phyloP scores from a whole-genome alignment of 2,329 filamentous ascomycete genomes.

The Helotiales sp. region DNA sequence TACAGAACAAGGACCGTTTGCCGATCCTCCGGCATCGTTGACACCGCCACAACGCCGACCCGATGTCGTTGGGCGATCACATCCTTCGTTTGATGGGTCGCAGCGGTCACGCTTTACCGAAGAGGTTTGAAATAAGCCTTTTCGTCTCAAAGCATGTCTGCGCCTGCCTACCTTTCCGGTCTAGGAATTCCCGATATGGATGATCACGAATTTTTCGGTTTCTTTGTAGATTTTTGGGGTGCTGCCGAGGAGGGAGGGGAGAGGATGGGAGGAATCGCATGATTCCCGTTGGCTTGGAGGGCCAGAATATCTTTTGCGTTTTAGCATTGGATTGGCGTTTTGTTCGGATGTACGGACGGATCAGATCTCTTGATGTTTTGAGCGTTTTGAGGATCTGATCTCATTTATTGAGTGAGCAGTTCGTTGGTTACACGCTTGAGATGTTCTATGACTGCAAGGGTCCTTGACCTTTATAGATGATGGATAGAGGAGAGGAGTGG shows the following conservation, averaged over 20 bases:
- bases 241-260: slow-evolving; percentile 13
- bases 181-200: slow-evolving; percentile 25
- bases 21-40: slow-evolving; percentile 24
- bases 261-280: neutral
- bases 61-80: slow-evolving; percentile 48
- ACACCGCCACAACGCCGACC: slow-evolving; percentile 34
- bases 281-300: slow-evolving; percentile 24
- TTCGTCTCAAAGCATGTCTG: slow-evolving; percentile 28
- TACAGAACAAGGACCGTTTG: slow-evolving; percentile 58
- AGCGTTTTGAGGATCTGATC: slow-evolving; percentile 30
- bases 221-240: slow-evolving; percentile 30
- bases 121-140: slow-evolving; percentile 46
- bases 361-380: slow-evolving; percentile 30
- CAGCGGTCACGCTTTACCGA: slow-evolving; percentile 53
- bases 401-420: slow-evolving; percentile 28
- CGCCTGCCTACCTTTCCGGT: slow-evolving; percentile 17
- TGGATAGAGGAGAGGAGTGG: slow-evolving; percentile 4
- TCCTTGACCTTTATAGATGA: slow-evolving; percentile 20
- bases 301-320: slow-evolving; percentile 26
- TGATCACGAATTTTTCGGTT: slow-evolving; percentile 34
- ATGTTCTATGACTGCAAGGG: slow-evolving; percentile 24
- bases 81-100: slow-evolving; percentile 51
- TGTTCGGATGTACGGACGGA: slow-evolving; percentile 33
- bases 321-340: slow-evolving; percentile 40
- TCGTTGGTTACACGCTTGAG: slow-evolving; percentile 18